Evolutionary conservation across 306 rosid species (phyloP), one percentile per base, ranked within the genome.

Genomic region (Cajanus cajan): DNA sequence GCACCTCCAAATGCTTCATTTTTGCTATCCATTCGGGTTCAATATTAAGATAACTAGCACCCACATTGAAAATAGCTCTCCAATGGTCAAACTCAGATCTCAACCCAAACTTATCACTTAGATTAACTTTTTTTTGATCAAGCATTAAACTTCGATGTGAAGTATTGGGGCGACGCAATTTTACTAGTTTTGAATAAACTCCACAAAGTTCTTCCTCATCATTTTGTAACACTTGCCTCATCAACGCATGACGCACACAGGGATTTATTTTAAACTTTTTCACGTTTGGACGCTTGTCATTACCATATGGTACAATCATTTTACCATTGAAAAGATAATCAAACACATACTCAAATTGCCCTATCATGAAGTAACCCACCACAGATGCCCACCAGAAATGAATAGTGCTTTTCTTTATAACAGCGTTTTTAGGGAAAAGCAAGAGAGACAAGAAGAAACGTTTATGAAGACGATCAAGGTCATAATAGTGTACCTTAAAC

Each of bases 321-420:
- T 37, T 72, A 16, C 4, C 8, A 10, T 1, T 16, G 16, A 25
- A 7, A 18, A 86, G 74, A 22, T 45, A 22, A 0, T 40, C 14
- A 4, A 86, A 79, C 1, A 73, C 19, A 1, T 47, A 10, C 6
- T 50, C 80, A 0, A 45, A 45, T 45, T 45, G 52, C 85, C 87
- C 31, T 28, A 6, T 5, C 19, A 25, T 82, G 54, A 47, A 11
- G 54, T 71, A 58, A 25, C 80, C 74, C 77, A 79, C 88, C 24
- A 88, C 88, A 75, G 54, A 14, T 14, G 82, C 68, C 88, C 90
- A 84, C 90, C 88, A 87, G 80, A 77, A 41, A 84, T 83, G 54
- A 40, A 79, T n/a, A 7, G 62, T 80, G 36, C 79, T 85, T 61
- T 76, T 87, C 48, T 58, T 72, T 13, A 87, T 62, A 63, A 84